A percentile compares a stretch with the other conserved stretches of the same genome.
Conservation (phyloP, 768 basidiomycete genomes). For the Multifurca ochricompacta region DNA sequence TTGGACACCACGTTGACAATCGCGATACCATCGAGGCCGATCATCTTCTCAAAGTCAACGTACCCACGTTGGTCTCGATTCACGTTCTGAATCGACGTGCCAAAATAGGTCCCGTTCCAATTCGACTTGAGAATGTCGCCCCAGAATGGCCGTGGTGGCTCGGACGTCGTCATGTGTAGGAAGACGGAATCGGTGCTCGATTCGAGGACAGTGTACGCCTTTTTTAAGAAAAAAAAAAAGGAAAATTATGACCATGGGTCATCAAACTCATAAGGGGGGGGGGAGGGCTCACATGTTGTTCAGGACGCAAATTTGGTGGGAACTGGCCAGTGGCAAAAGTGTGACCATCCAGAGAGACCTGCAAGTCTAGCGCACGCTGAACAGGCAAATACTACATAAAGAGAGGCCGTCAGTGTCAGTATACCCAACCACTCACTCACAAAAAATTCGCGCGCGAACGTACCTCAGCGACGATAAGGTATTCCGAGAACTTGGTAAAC, state of each 20-base stretch:
- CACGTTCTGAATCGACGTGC: constrained; percentile 75
- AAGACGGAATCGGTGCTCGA: constrained; percentile 91
- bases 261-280: no score
- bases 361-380: constrained; percentile 62
- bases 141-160: constrained; percentile 65
- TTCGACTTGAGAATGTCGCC: constrained; percentile 94
- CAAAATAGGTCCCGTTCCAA: constrained; percentile 97
- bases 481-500: constrained; percentile 96
- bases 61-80: constrained; percentile 85
- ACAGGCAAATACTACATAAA: constrained; percentile 40
- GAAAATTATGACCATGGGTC: neutral
- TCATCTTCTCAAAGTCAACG: constrained; percentile 98
- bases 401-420: neutral
- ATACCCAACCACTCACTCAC: neutral
- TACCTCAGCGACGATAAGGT: constrained; percentile 91
- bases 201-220: constrained; percentile 93
- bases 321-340: constrained; percentile 82
- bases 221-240: neutral
- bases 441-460: neutral
- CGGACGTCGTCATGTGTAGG: constrained; percentile 91
- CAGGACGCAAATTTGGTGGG: constrained; percentile 84
- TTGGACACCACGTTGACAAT: constrained; percentile 87
- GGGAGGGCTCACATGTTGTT: constrained; percentile 79
- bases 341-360: constrained; percentile 88
- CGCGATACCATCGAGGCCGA: constrained; percentile 92